Conservation (phyloP, 257 asterid species). For the Rhazya stricta region DNA sequence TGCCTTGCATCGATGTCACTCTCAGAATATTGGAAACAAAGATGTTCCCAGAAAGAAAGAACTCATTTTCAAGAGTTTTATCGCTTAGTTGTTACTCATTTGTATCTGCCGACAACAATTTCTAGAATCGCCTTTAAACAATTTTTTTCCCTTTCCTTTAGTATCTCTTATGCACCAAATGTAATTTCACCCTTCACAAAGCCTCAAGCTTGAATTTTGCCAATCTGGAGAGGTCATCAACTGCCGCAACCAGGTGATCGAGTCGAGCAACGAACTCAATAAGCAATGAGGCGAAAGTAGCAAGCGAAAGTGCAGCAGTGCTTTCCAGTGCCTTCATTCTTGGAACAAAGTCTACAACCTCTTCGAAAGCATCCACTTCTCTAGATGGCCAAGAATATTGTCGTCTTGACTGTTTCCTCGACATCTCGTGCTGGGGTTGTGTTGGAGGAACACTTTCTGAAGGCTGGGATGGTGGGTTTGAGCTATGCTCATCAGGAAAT, state of each 20-base stretch:
- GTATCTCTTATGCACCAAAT: neutral
- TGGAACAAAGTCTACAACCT: constrained; percentile 31
- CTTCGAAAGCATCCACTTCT: constrained; percentile 50
- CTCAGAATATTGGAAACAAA: neutral
- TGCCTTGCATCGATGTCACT: neutral
- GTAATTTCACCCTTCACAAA: constrained; percentile 2
- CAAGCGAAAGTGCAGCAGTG: constrained; percentile 51
- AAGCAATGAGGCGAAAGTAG: constrained; percentile 56
- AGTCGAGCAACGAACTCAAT: constrained; percentile 68
- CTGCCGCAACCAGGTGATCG: constrained; percentile 68
- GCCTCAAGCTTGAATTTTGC: constrained; percentile 46
- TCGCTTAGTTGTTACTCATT: neutral
- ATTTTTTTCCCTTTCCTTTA: neutral
- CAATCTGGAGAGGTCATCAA: constrained; percentile 52
- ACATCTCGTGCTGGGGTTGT: constrained; percentile 41
- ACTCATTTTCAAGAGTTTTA: neutral
- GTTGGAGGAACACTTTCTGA: constrained; percentile 14
- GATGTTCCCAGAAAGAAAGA: neutral
- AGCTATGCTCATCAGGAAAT: constrained; percentile 14
- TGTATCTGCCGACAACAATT: neutral
- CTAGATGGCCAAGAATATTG: constrained; percentile 61
- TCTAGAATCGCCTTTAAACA: neutral
- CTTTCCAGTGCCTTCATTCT: constrained; percentile 50
- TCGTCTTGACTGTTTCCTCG: constrained; percentile 61
- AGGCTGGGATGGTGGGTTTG: constrained; percentile 19